Conservation (phyloP, 768 basidiomycete species). For the Suillus plorans region DNA sequence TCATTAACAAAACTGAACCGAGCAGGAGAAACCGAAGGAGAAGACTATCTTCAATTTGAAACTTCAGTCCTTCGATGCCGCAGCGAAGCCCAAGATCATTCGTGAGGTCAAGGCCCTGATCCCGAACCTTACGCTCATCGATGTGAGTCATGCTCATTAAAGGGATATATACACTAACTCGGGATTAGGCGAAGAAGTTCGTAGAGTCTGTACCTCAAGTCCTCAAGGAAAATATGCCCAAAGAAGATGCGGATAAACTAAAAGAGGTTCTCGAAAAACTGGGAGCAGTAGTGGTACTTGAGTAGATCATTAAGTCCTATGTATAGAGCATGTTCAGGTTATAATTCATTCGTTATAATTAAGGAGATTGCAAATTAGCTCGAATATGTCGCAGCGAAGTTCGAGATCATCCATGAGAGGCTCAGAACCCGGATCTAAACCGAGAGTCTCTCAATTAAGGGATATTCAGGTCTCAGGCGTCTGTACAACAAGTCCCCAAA, state of each 20-base stretch:
- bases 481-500: conserved; percentile 89
- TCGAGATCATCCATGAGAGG: conserved; percentile 97
- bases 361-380: conserved; percentile 10
- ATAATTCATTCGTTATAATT: conserved; percentile 18
- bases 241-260: conserved; percentile 98
- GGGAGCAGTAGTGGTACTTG: conserved; percentile 85
- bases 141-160: conserved; percentile 55
- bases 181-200: conserved; percentile 92
- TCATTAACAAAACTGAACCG: background rate
- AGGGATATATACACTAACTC: conserved; percentile 1
- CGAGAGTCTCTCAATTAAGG: conserved; percentile 47
- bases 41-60: conserved; percentile 97
- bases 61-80: conserved; percentile 91
- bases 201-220: conserved; percentile 93
- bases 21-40: conserved; percentile 93
- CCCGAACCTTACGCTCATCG: conserved; percentile 94
- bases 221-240: conserved; percentile 91
- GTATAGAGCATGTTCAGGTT: conserved; percentile 14
- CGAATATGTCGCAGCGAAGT: conserved; percentile 58
- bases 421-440: conserved; percentile 90
- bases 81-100: conserved; percentile 94
- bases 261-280: conserved; percentile 86
- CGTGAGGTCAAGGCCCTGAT: conserved; percentile 95
- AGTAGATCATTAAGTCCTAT: conserved; percentile 44
- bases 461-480: conserved; percentile 59